Base-by-base conservation (phyloP, 2,329 filamentous ascomycete genomes). In the Phialocephala subalpina region DNA sequence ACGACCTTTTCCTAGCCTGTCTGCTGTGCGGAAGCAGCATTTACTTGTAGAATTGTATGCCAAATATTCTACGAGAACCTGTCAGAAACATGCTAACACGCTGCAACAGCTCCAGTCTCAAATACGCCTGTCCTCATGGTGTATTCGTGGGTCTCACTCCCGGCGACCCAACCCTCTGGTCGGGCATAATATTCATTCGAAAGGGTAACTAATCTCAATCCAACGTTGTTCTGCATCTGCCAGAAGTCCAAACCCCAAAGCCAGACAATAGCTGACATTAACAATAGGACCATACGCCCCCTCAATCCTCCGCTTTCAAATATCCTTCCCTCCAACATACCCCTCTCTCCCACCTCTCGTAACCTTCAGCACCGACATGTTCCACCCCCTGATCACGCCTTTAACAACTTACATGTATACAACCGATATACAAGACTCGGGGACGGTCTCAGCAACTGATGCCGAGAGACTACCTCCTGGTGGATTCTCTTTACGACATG, bases 341-440 rank as follows among this genome's bases (percentile, higher is more conserved):
- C 95, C 95, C 14, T 81, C 84, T 60, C 81, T 92, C 22, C 92
- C 95, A 59, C 96, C 96, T 11, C 83, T 94, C 20, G 88, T 99
- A 70, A 95, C 91, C 62, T 97, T 99, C 79, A 87, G 89, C 55
- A 97, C 93, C 72, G 95, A 98, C 77, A 91, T 98, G 72, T 99
- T 98, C 78, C 95, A 99, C 77, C 95, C 95, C 20, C 84, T 99
- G 49, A 90, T 98, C 71, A 94, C 94, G 8, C 94, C 96, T 42
- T 84, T 97, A 68, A 97, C 94, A n/a, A 97, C 93, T 3, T 97
- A 97, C 80, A 96, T 93, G 76, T 97, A 97, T 81, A 92, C 93
- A 49, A 94, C 92, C 68, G 90, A 91, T 64, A 88, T 91, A 40
- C 87, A 92, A 67, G 90, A 89, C 67, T 86, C 87, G 63, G 92